phyloP scores from a whole-genome alignment of 1,139 yeast species.

The Sugiyamaella paludigena region DNA sequence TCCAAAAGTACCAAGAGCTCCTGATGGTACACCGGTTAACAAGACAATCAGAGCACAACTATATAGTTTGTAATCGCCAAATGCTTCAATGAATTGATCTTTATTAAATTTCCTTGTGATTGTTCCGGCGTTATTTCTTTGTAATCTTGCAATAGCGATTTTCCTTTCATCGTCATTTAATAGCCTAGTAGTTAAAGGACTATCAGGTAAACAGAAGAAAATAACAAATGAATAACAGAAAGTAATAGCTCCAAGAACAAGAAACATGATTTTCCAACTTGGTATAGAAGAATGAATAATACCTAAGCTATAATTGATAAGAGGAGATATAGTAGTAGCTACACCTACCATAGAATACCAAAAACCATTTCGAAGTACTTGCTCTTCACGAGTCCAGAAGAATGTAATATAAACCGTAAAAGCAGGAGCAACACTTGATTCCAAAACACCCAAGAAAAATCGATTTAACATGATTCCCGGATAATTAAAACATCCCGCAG shows the following conservation, averaged over 20 bases:
- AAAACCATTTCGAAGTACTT: constrained; percentile 10
- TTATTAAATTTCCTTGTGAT: constrained; percentile 49
- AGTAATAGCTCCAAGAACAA: constrained; percentile 5
- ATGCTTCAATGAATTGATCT: constrained; percentile 42
- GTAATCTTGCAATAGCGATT: constrained; percentile 14
- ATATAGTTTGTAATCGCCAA: constrained; percentile 32
- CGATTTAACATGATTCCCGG: constrained; percentile 16
- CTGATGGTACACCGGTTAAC: constrained; percentile 23
- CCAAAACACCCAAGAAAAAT: constrained; percentile 17
- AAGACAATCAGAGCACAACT: constrained; percentile 32
- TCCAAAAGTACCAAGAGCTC: constrained; percentile 24
- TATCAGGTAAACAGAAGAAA: too few species aligned
- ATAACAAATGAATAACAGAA: too few species aligned
- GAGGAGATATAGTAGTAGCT: constrained; percentile 9
- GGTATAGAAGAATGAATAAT: constrained; percentile 13
- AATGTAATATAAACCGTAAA: constrained; percentile 15
- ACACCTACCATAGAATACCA: constrained; percentile 14
- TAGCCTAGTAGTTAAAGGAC: constrained; percentile 18
- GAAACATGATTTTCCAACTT: constrained; percentile 20
- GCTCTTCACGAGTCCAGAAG: constrained; percentile 19
- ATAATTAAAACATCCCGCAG: constrained; percentile 14
- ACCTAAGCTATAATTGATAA: constrained; percentile 13
- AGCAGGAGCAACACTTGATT: constrained; percentile 18
- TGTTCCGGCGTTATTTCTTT: constrained; percentile 16
- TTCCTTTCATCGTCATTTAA: constrained; percentile 16